A percentile compares a stretch with the other conserved stretches of the same genome.
These are phyloP conservation scores for Candida sphagnicola DNA, from an alignment of 805 yeast species.

Conservation along the genomic window DNA sequence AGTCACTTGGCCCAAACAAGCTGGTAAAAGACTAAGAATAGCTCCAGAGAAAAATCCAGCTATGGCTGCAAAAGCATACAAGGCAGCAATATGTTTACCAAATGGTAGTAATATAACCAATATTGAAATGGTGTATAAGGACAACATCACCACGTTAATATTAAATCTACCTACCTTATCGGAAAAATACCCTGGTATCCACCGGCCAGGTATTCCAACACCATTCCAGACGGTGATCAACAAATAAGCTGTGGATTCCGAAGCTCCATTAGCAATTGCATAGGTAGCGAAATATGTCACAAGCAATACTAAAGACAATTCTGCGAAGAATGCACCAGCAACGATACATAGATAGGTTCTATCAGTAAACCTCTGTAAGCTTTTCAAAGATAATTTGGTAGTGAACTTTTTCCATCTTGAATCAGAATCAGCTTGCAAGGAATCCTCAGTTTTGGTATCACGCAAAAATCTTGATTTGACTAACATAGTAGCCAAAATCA, in stretches of 20 bases:
- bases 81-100: conserved; percentile 19
- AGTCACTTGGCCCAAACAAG: conserved; percentile 60
- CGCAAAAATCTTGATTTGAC: conserved; percentile 23
- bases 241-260: conserved; percentile 24
- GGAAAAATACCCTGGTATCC: conserved; percentile 27
- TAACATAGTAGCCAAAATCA: conserved; percentile 18
- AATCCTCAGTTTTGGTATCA: not conserved
- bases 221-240: conserved; percentile 30
- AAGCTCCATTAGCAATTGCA: conserved; percentile 28
- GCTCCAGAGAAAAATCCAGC: conserved; percentile 35
- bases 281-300: conserved; percentile 32
- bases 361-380: conserved; percentile 12
- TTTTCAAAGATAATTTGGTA: conserved; percentile 4
- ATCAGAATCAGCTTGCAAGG: not conserved
- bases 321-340: conserved; percentile 29
- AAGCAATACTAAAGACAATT: conserved; percentile 23
- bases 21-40: conserved; percentile 33
- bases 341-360: conserved; percentile 22
- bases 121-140: conserved; percentile 19
- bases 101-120: conserved; percentile 32
- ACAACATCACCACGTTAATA: conserved; percentile 29
- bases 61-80: conserved; percentile 29
- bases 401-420: conserved; percentile 5
- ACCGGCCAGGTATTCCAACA: conserved; percentile 27
- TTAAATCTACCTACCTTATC: conserved; percentile 28